Base-by-base conservation (phyloP, 805 yeast genomes). In the Suhomyces sp. region DNA sequence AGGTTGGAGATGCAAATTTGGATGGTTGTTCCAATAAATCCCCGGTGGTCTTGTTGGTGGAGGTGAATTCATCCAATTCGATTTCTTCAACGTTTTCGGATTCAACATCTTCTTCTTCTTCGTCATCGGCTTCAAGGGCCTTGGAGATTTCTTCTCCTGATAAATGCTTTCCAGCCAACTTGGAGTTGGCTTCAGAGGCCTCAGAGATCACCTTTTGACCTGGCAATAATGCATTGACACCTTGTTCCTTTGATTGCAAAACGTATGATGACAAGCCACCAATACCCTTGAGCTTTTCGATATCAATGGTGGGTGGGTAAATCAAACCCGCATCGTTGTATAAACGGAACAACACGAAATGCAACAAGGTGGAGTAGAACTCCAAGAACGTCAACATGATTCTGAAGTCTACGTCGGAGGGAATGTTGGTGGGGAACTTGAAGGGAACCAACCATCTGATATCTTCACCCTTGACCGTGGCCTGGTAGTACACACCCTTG, bases 381-480 rank as follows among this genome's bases (percentile, higher is more conserved):
- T 93, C 98, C 56, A 93, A 75, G 65, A 93, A 93, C 1, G 98
- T 91, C 54, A 88, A 72, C 98, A 93, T 93, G 69, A 93, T 88
- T 63, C 93, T 77, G 72, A 93, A 91, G 65, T 93, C 98, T 40
- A 93, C 81, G 61, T 93, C 98, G 28, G 83, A 65, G 30, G 98
- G 98, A 48, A 93, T 83, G 61, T 85, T 85, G 61, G 91, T 95
- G 13, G 98, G 96, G 70, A 90, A 93, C 63, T 88, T 93, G 76
- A 83, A 93, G 16, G 98, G 98, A 30, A 88, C 95, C 41, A 93
- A 77, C 98, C 98, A 93, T 65, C 91, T 77, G 29, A 93, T 74
- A 47, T 87, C 95, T 62, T 88, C 96, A 47, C 98, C 98, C 60
- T 76, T 81, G 30, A 93, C 79, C 43, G 60, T 76, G 21, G 96